Conservation (phyloP, 129 eudicot genomes). For the Artemisia annua region DNA sequence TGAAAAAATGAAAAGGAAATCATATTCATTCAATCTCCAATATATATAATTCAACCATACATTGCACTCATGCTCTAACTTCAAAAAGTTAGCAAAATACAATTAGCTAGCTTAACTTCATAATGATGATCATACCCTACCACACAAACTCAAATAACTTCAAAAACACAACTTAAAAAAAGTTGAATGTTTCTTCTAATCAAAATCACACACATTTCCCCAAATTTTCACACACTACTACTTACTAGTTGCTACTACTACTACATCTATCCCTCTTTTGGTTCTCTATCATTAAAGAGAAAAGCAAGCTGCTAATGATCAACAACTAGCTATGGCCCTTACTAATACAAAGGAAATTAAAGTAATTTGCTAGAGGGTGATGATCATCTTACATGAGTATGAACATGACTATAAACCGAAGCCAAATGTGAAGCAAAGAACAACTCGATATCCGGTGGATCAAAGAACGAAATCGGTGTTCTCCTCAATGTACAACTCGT, state of each 20-base stretch:
- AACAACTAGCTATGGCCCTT: conserved; percentile 16
- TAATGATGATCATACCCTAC: conserved; percentile 38
- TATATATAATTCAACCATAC: conserved; percentile 24
- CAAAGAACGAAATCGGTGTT: conserved; percentile 55
- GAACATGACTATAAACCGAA: conserved; percentile 38
- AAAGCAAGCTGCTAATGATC: conserved; percentile 31
- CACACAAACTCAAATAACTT: conserved; percentile 30
- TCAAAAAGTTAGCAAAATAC: conserved; percentile 36
- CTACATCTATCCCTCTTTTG: background rate
- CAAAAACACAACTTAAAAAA: conserved; percentile 15
- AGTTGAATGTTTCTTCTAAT: conserved; percentile 28
- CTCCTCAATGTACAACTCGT: conserved; percentile 45
- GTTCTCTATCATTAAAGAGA: conserved; percentile 26
- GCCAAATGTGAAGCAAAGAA: conserved; percentile 55
- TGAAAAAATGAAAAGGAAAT: conserved; percentile 13
- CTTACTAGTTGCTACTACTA: conserved; percentile 1
- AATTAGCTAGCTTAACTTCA: conserved; percentile 31
- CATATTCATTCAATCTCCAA: conserved; percentile 26
- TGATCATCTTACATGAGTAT: conserved; percentile 45
- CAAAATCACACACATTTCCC: conserved; percentile 25
- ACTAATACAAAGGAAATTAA: conserved; percentile 1
- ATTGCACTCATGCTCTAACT: conserved; percentile 37
- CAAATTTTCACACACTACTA: conserved; percentile 37
- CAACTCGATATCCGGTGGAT: conserved; percentile 67
- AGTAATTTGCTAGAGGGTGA: conserved; percentile 26